These are phyloP conservation scores for Musa itinerans DNA, from an alignment of 176 grass and related monocot genomes.

Conservation along the genomic window DNA sequence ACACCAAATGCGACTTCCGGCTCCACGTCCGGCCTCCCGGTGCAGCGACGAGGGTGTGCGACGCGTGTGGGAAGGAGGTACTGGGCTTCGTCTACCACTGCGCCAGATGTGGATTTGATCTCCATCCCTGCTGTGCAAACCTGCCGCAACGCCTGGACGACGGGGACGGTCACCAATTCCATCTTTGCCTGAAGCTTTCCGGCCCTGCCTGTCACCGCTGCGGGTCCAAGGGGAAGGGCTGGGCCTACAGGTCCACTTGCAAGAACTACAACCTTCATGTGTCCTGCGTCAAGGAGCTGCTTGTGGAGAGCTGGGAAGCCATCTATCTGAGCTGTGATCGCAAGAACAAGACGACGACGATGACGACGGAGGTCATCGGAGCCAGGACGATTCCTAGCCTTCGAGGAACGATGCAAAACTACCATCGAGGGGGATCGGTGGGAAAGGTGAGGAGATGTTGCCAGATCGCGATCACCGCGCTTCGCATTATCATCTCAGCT, in stretches of 20 bases:
- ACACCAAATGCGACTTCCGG: slow-evolving; percentile 26
- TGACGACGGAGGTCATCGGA: neutral
- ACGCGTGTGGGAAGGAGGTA: slow-evolving; percentile 25
- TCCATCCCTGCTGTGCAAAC: slow-evolving; percentile 33
- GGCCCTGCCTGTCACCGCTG: slow-evolving; percentile 21
- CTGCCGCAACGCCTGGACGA: slow-evolving; percentile 23
- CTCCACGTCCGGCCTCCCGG: slow-evolving; percentile 21
- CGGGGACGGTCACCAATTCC: slow-evolving; percentile 18
- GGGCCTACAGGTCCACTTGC: slow-evolving; percentile 25
- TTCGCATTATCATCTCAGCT: slow-evolving; percentile 27
- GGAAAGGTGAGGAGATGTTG: slow-evolving; percentile 25
- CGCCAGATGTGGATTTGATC: slow-evolving; percentile 23
- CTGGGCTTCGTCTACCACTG: slow-evolving; percentile 31
- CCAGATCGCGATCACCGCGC: slow-evolving; percentile 20
- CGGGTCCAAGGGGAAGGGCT: slow-evolving; percentile 28
- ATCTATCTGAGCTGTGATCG: slow-evolving; percentile 12
- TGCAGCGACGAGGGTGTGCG: slow-evolving; percentile 12
- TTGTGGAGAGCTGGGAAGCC: slow-evolving; percentile 32
- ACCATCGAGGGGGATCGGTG: slow-evolving; percentile 21
- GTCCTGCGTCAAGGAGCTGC: slow-evolving; percentile 27
- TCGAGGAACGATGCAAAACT: slow-evolving; percentile 20
- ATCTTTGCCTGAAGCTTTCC: slow-evolving; percentile 25
- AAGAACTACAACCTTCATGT: slow-evolving; percentile 35
- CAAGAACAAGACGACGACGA: slow-evolving; percentile 6
- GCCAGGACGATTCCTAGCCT: slow-evolving; percentile 21